Percentiles rank a stretch among this genome's conserved stretches.
phyloP scores from a whole-genome alignment of 148 eudicot genomes.

The Heliamphora exappendiculata region DNA sequence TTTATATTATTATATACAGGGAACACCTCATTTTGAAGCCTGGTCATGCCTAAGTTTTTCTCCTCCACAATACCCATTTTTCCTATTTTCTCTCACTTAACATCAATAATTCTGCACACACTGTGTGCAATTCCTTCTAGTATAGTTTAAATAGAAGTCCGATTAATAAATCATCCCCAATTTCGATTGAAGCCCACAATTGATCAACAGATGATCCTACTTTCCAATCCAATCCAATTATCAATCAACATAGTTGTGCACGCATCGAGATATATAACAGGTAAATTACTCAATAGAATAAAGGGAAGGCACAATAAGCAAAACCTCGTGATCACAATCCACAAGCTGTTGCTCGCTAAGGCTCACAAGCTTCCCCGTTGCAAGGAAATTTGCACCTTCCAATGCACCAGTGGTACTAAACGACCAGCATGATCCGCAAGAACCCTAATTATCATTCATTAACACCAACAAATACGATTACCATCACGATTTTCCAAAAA shows the following conservation, averaged over 20 bases:
- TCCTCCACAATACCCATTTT: too few species aligned
- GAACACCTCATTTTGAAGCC: too few species aligned
- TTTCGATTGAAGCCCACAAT: neutral
- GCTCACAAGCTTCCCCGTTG: constrained; percentile 75
- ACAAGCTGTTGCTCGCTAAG: constrained; percentile 94
- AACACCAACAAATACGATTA: too few species aligned
- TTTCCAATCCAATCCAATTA: neutral
- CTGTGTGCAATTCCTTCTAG: too few species aligned
- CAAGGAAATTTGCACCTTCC: constrained; percentile 88
- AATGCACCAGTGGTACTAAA: constrained; percentile 84
- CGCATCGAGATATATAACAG: neutral
- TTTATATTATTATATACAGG: too few species aligned
- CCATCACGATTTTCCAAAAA: too few species aligned
- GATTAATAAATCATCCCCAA: neutral
- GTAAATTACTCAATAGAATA: neutral
- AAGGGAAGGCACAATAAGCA: neutral
- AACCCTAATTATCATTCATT: too few species aligned
- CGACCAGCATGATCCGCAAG: constrained; percentile 94
- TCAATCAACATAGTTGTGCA: neutral
- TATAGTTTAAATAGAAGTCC: neutral
- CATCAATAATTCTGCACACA: too few species aligned
- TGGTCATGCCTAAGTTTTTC: too few species aligned
- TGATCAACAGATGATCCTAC: neutral
- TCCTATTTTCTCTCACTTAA: too few species aligned
- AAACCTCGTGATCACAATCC: constrained; percentile 77